Evolutionary conservation across 768 basidiomycete genomes (phyloP), one percentile per base, ranked within the genome.

Genomic region (Russula sp.): DNA sequence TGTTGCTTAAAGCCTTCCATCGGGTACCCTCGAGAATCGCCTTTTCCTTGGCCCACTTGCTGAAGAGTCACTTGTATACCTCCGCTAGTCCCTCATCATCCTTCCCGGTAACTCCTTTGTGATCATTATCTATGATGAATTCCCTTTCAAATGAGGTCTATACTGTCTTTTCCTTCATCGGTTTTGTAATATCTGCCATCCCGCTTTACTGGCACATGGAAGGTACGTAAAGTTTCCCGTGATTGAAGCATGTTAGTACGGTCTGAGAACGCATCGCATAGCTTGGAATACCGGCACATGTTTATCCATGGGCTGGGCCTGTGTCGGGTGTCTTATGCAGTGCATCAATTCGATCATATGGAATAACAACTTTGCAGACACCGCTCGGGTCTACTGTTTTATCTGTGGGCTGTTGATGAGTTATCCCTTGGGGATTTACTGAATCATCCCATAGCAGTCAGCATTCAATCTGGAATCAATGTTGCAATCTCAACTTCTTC

Each of bases 231-330:
- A 10, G 25, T 11, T 18, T 4, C 10, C 7, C 16, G 14, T 45
- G 4, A 18, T n/a, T 25, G n/a, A 14, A 25, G 9, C n/a, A n/a
- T n/a, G n/a, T n/a, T 35, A 52, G 14, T 22, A 36, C n/a, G n/a
- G 5, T 13, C 10, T 11, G 11, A 36, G 32, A 46, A 7, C 22
- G 11, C 16, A 16, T n/a, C 1, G 11, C 20, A 11, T 38, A 77
- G 84, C 84, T 35, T 83, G 83, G 81, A 87, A 88, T 69, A 78
- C 83, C 13, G 88, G 87, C 34, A 90, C 89, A 13, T 83, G 88
- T 62, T 73, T 83, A 43, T 86, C 81, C 75, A 90, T 92, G 75
- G 60, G 76, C 43, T 92, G 89, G 90, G 77, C 78, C 14, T 81
- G 78, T 1, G 22, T 69, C 16, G 48, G 48, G 10, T 49, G 48